Conservation (phyloP, 2,329 filamentous ascomycete genomes). For the Penicillium sp. region DNA sequence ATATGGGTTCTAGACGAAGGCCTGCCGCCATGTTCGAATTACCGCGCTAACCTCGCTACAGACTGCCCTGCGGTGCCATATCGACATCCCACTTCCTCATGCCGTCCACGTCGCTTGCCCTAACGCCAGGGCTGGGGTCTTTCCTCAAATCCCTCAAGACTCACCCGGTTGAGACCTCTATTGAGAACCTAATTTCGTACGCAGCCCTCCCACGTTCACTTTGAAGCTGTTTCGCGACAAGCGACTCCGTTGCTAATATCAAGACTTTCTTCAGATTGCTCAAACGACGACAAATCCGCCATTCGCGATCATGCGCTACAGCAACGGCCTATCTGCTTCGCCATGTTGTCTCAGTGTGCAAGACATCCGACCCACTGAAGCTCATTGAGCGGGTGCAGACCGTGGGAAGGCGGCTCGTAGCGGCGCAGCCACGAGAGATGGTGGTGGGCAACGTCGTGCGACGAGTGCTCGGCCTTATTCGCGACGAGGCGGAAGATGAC, state of each 20-base stretch:
- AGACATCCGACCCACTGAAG: conserved; percentile 73
- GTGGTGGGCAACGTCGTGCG: conserved; percentile 94
- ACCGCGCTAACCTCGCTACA: conserved; percentile 2
- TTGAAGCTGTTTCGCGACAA: background rate
- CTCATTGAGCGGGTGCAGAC: conserved; percentile 79
- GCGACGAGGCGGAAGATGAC: conserved; percentile 85
- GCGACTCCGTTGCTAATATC: conserved; percentile 8
- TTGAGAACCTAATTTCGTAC: conserved; percentile 82
- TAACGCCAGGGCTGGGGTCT: conserved; percentile 73
- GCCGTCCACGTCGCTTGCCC: conserved; percentile 58
- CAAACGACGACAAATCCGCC: conserved; percentile 85
- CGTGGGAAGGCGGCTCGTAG: conserved; percentile 74
- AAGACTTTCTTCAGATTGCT: conserved; percentile 64
- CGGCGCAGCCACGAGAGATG: conserved; percentile 85
- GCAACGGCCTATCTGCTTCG: conserved; percentile 88
- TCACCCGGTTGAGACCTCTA: conserved; percentile 74
- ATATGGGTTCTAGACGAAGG: background rate
- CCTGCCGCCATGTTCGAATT: no score
- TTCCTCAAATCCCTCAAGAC: conserved; percentile 79
- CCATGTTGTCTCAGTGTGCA: conserved; percentile 79
- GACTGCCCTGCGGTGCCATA: background rate
- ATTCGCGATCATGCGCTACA: conserved; percentile 84
- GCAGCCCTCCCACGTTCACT: conserved; percentile 32
- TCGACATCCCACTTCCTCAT: conserved; percentile 45
- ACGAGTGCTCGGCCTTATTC: conserved; percentile 83